Conservation (phyloP, 2,329 filamentous ascomycete species). For the Verruconis gallopava region DNA sequence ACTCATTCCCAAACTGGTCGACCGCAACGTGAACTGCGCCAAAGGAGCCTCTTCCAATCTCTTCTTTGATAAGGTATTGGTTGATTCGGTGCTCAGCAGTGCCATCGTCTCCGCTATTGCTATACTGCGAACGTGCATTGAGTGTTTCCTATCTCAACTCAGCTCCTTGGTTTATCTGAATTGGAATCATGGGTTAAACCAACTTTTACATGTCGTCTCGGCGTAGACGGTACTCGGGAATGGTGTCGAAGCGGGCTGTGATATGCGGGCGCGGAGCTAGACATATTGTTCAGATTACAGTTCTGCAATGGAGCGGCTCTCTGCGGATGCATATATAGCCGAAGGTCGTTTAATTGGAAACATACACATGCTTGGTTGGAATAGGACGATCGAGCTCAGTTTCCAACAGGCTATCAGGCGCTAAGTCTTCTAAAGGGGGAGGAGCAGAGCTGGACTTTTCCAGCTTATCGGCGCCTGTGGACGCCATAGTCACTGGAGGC, state of each 20-base stretch:
- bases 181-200: constrained; percentile 15
- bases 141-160: constrained; percentile 59
- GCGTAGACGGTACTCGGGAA: constrained; percentile 45
- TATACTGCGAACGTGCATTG: constrained; percentile 77
- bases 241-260: constrained; percentile 54
- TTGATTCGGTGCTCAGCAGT: constrained; percentile 77
- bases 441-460: background rate
- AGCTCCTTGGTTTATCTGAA: constrained; percentile 2
- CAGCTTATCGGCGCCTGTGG: background rate
- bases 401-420: constrained; percentile 11
- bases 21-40: constrained; percentile 82
- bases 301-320: too few relatives aligned
- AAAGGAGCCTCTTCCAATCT: constrained; percentile 94
- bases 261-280: constrained; percentile 44
- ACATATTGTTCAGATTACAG: constrained; percentile 7
- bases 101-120: constrained; percentile 72
- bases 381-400: constrained; percentile 28
- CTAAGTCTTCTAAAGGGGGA: background rate
- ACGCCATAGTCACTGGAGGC: too few relatives aligned
- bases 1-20: constrained; percentile 87
- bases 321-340: too few relatives aligned
- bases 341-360: too few relatives aligned
- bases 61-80: constrained; percentile 85
- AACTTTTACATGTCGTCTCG: constrained; percentile 48
- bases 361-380: constrained; percentile 38